Percentiles rank a stretch among this genome's conserved stretches.
Conservation (phyloP, 345 rosid species). For the Boechera divaricarpa region DNA sequence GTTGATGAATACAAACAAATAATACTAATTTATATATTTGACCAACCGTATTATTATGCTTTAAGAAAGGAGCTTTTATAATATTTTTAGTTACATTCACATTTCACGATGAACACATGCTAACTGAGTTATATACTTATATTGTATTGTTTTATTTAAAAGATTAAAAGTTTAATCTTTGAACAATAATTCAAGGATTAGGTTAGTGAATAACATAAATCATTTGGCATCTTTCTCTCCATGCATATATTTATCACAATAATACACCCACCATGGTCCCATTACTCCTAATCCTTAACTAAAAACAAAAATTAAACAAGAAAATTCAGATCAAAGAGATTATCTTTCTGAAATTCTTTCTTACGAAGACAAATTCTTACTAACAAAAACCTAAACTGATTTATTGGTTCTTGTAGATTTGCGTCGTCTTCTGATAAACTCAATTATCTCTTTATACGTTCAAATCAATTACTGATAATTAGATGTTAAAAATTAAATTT, state of each 20-base stretch:
- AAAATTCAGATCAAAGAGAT: not conserved
- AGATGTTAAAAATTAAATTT: too few species aligned
- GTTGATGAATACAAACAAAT: not conserved
- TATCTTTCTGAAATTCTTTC: not conserved
- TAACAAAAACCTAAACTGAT: not conserved
- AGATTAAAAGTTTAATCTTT: conserved; percentile 9
- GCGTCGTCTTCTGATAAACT: too few species aligned
- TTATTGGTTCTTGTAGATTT: not conserved
- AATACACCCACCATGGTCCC: conserved; percentile 9
- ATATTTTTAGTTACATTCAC: conserved; percentile 35
- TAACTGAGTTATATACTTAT: not conserved
- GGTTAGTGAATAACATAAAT: conserved; percentile 35
- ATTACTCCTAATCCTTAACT: not conserved
- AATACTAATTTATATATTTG: not conserved
- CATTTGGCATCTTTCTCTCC: conserved; percentile 32
- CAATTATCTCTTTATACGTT: too few species aligned
- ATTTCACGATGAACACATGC: conserved; percentile 42
- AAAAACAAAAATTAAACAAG: not conserved
- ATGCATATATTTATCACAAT: conserved; percentile 10
- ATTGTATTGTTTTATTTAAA: not conserved
- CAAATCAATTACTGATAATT: too few species aligned
- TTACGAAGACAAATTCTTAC: not conserved
- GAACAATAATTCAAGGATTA: conserved; percentile 38
- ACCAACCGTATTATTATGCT: conserved; percentile 30
- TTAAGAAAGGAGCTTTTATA: conserved; percentile 10